phyloP scores from a whole-genome alignment of 768 basidiomycete genomes.

The Pulveroboletus sp. region DNA sequence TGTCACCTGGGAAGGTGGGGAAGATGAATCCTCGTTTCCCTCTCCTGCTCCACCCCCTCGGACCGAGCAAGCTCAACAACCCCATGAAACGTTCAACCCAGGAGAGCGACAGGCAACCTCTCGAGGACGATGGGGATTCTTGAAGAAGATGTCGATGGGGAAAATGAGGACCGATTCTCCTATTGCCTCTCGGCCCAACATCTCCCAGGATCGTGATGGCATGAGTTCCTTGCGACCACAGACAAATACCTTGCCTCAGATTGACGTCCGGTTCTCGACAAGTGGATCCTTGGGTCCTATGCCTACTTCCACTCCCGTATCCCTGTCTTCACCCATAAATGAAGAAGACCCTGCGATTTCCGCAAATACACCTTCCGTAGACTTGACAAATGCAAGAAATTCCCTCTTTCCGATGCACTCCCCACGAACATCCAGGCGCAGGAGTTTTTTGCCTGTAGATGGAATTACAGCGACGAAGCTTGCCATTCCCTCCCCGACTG shows the following conservation, averaged over 20 bases:
- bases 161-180: constrained; percentile 73
- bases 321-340: constrained; percentile 20
- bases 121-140: constrained; percentile 84
- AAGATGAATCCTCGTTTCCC: constrained; percentile 19
- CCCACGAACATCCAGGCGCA: constrained; percentile 60
- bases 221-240: constrained; percentile 30
- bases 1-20: constrained; percentile 36
- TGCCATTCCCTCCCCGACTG: constrained; percentile 57
- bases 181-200: constrained; percentile 34
- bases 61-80: constrained; percentile 9
- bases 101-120: constrained; percentile 22
- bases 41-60: constrained; percentile 30
- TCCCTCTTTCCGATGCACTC: constrained; percentile 43
- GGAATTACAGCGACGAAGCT: constrained; percentile 58
- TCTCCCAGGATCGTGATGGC: constrained; percentile 27
- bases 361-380: neutral
- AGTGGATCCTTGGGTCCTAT: constrained; percentile 58
- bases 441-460: constrained; percentile 88
- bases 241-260: constrained; percentile 49
- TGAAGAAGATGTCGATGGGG: constrained; percentile 99
- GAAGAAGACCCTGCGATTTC: constrained; percentile 19
- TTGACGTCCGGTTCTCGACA: constrained; percentile 70
- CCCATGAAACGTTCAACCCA: constrained; percentile 17
- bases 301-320: constrained; percentile 33
- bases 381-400: constrained; percentile 12